These are phyloP conservation scores for Aspergillus haitiensis DNA, from an alignment of 495 filamentous ascomycete genomes.

Conservation along the genomic window DNA sequence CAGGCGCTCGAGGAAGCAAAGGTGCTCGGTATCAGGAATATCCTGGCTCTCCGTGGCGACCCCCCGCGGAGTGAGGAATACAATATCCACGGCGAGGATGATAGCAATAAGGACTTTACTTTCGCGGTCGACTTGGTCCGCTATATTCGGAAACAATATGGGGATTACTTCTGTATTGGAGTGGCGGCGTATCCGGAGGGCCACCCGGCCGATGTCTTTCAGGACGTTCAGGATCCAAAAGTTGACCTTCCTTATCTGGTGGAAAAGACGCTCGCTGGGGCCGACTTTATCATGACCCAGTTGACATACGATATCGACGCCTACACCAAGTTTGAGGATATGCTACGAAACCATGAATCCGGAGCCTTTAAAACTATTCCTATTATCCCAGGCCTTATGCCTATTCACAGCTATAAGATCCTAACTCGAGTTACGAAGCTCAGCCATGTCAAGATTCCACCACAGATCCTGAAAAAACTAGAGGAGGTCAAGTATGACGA, in stretches of 20 bases:
- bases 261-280: slow-evolving; percentile 87
- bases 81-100: slow-evolving; percentile 59
- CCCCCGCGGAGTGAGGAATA: slow-evolving; percentile 90
- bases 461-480: slow-evolving; percentile 64
- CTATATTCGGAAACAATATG: slow-evolving; percentile 82
- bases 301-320: slow-evolving; percentile 88
- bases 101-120: slow-evolving; percentile 76
- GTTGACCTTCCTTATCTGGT: slow-evolving; percentile 87
- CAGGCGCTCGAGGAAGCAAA: slow-evolving; percentile 89
- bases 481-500: slow-evolving; percentile 86
- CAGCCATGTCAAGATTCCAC: slow-evolving; percentile 80
- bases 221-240: slow-evolving; percentile 71
- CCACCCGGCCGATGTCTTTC: slow-evolving; percentile 86
- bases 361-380: slow-evolving; percentile 83
- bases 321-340: slow-evolving; percentile 75
- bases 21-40: slow-evolving; percentile 89
- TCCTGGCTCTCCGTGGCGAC: slow-evolving; percentile 91
- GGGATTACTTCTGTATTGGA: slow-evolving; percentile 95
- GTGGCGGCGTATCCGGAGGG: slow-evolving; percentile 95
- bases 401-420: slow-evolving; percentile 95
- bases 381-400: slow-evolving; percentile 96
- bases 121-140: slow-evolving; percentile 89
- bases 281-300: slow-evolving; percentile 99
- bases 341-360: slow-evolving; percentile 77
- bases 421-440: slow-evolving; percentile 93